Evolutionary conservation across 176 grass and related monocot genomes (phyloP).

Genomic region (Eremochloa ophiuroides): DNA sequence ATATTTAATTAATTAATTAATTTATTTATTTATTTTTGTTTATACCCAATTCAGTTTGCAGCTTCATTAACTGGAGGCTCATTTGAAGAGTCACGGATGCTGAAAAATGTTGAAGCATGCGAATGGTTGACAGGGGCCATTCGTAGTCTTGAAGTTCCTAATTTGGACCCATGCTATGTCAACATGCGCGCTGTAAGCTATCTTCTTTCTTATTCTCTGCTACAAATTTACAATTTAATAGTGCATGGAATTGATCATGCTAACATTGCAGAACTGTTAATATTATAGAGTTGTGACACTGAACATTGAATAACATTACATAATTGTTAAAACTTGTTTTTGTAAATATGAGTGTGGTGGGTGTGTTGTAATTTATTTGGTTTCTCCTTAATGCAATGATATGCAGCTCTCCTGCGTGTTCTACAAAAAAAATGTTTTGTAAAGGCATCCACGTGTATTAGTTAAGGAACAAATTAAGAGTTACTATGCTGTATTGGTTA

Average conservation of each 20-base stretch:
- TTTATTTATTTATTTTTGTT: constrained; percentile 20
- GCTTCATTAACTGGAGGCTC: constrained; percentile 79
- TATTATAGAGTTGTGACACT: constrained; percentile 6
- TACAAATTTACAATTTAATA: constrained; percentile 21
- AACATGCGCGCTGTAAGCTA: constrained; percentile 80
- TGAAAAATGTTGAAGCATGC: constrained; percentile 99
- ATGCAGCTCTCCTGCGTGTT: no score
- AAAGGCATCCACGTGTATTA: not conserved
- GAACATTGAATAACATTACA: not conserved
- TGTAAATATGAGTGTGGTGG: no score
- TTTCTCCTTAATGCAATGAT: no score
- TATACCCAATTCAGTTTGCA: constrained; percentile 53
- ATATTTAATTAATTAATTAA: constrained; percentile 6
- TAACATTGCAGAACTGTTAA: constrained; percentile 4
- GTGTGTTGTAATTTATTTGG: no score
- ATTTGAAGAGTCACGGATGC: constrained; percentile 91
- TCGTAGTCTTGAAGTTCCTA: constrained; percentile 70
- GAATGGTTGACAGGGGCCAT: constrained; percentile 97
- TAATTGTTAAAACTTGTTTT: not conserved
- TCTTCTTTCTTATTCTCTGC: constrained; percentile 10
- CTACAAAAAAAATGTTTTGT: not conserved
- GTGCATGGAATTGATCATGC: constrained; percentile 4
- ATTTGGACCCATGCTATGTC: constrained; percentile 86
- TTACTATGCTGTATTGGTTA: not conserved
- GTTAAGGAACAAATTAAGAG: not conserved